phyloP scores from a whole-genome alignment of 257 asterid genomes.

The Anisodus tanguticus region DNA sequence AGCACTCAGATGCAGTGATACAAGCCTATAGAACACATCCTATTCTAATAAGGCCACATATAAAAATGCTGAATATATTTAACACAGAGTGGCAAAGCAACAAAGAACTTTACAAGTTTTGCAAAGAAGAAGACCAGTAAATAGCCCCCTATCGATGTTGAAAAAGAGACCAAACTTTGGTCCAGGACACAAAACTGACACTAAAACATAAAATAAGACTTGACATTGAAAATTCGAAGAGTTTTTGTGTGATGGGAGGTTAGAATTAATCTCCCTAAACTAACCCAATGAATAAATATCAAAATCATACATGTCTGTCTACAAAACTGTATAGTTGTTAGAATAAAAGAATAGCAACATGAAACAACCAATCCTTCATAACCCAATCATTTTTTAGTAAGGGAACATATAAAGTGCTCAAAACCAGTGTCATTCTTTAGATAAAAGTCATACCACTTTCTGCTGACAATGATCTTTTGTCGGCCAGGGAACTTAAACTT shows the following conservation, averaged over 20 bases:
- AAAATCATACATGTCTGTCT: not conserved
- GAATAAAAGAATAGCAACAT: not conserved
- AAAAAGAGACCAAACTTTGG: not conserved
- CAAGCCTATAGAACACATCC: not conserved
- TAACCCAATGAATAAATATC: not conserved
- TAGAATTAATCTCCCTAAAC: not conserved
- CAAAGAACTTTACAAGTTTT: not conserved
- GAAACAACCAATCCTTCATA: not conserved
- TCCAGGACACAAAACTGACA: not conserved
- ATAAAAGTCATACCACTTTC: slow-evolving; percentile 29
- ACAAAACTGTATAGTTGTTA: not conserved
- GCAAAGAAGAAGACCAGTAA: not conserved
- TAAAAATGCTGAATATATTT: not conserved
- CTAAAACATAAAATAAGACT: too few relatives aligned
- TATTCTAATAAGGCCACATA: not conserved
- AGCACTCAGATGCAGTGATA: not conserved
- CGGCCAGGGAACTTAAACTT: slow-evolving; percentile 41
- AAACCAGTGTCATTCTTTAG: not conserved
- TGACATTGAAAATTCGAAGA: too few relatives aligned
- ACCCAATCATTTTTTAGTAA: not conserved
- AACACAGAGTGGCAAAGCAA: not conserved
- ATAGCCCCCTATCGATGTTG: not conserved
- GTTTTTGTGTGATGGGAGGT: not conserved
- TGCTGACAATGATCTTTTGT: slow-evolving; percentile 38
- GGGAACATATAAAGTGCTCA: not conserved